Evolutionary conservation across 768 basidiomycete species (phyloP), one percentile per base, ranked within the genome.

Genomic region (Collybia sp.): DNA sequence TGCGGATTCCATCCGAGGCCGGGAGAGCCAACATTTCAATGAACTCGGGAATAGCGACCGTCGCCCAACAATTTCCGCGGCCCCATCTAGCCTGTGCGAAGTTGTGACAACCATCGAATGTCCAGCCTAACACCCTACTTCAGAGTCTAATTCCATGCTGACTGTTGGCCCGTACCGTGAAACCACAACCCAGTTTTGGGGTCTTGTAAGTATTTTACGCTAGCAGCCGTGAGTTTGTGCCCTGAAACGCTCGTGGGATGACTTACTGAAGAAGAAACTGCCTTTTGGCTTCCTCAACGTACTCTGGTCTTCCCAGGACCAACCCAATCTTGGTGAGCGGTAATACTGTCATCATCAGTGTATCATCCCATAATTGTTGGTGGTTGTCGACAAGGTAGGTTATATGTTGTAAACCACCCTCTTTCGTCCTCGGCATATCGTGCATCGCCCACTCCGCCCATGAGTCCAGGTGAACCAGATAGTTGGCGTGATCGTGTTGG

Each of bases 361-460:
- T 79, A 56, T 81, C 78, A 55, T 79, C 76, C 77, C 77, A 77
- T 5, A 77, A 55, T 48, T 79, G 75, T 47, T 76, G 68, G 50
- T 64, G 42, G 55, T 77, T 69, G 36, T 62, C 59, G 17, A 58
- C 60, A 20, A 67, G 57, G 54, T 70, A 73, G 11, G 73, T 76
- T 45, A 70, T 74, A 49, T 77, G 76, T 51, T 76, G 75, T 33
- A 76, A 58, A 38, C 72, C 70, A 3, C 64, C 68, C 51, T 73
- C 73, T 47, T 75, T 65, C 5, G 69, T 74, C 16, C 72, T 58
- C 8, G 71, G 71, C 63, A 72, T 67, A 20, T 72, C 70, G 46
- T 71, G 58, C 69, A 76, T 75, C 17, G 65, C 69, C 73, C 73
- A 77, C 56, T 76, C 75, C 6, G 68, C 76, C 76, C 76, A 77